phyloP scores from a whole-genome alignment of 1,284 basidiomycete species.

The Rhodotorula mucilaginosa region DNA sequence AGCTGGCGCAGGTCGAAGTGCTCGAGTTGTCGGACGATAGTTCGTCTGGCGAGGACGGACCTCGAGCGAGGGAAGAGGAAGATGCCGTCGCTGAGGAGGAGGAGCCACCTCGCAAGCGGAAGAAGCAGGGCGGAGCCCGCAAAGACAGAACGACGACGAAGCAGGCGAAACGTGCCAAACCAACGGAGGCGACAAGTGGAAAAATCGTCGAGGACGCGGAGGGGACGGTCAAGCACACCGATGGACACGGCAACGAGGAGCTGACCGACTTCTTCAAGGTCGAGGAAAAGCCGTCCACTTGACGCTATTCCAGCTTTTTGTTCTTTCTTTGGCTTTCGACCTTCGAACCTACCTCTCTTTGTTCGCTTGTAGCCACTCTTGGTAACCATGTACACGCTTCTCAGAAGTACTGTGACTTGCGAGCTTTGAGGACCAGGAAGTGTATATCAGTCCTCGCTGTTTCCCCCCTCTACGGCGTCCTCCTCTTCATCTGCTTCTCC shows the following conservation, averaged over 20 bases:
- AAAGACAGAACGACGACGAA: not conserved
- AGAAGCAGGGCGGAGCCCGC: too few species aligned
- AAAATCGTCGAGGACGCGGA: not conserved
- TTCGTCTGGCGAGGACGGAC: not conserved
- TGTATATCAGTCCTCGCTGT: not conserved
- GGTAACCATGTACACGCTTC: not conserved
- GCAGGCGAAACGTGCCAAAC: not conserved
- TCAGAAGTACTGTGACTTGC: too few species aligned
- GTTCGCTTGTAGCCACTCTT: not conserved
- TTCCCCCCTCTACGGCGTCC: not conserved
- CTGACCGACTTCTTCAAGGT: constrained; percentile 11
- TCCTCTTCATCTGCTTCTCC: not conserved
- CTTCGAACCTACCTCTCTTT: too few species aligned
- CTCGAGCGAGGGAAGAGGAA: not conserved
- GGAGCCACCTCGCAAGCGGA: too few species aligned
- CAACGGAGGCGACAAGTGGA: not conserved
- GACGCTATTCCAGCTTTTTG: not conserved
- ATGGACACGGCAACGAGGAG: constrained; percentile 12
- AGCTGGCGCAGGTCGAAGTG: not conserved
- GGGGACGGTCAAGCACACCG: not conserved
- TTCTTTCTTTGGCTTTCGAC: too few species aligned
- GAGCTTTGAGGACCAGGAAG: too few species aligned
- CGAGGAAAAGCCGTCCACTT: not conserved
- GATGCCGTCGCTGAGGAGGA: not conserved
- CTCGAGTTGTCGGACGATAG: not conserved